These are phyloP conservation scores for Aspergillus hancockii DNA, from an alignment of 495 filamentous ascomycete species.

Conservation along the genomic window DNA sequence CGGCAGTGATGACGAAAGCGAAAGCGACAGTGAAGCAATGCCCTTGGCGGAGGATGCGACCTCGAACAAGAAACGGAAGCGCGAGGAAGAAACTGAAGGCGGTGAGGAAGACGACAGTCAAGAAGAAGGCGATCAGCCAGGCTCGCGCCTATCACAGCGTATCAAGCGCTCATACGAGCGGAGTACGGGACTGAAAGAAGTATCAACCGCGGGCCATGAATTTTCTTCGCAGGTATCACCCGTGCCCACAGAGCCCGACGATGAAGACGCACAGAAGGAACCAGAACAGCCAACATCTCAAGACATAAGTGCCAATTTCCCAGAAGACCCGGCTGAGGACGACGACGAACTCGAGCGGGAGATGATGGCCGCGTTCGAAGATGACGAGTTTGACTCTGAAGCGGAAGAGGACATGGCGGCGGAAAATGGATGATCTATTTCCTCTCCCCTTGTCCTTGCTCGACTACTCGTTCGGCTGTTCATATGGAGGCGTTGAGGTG, in stretches of 20 bases:
- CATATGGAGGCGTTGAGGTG: slow-evolving; percentile 6
- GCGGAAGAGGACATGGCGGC: slow-evolving; percentile 32
- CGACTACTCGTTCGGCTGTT: background rate
- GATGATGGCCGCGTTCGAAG: slow-evolving; percentile 66
- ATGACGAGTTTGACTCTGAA: slow-evolving; percentile 39
- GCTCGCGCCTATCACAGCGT: slow-evolving; percentile 46
- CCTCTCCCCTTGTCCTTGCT: background rate
- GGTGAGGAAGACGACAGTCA: slow-evolving; percentile 34
- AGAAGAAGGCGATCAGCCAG: slow-evolving; percentile 33
- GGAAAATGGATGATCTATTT: slow-evolving; percentile 29
- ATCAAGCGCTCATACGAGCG: slow-evolving; percentile 54
- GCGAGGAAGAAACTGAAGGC: slow-evolving; percentile 35
- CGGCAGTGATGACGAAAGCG: slow-evolving; percentile 63
- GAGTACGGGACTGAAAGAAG: slow-evolving; percentile 46
- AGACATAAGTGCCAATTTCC: slow-evolving; percentile 19
- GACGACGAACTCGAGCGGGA: slow-evolving; percentile 68
- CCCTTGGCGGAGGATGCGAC: slow-evolving; percentile 30
- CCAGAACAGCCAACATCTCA: slow-evolving; percentile 21
- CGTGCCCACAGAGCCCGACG: slow-evolving; percentile 46
- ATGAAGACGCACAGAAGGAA: slow-evolving; percentile 39
- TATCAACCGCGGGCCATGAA: slow-evolving; percentile 42
- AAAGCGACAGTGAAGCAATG: slow-evolving; percentile 44
- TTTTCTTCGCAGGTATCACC: slow-evolving; percentile 49
- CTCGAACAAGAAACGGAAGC: slow-evolving; percentile 43
- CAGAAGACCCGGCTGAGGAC: slow-evolving; percentile 44